Evolutionary conservation across 192 early-diverging fungal species (phyloP).

Genomic region (Funneliformis mosseae): DNA sequence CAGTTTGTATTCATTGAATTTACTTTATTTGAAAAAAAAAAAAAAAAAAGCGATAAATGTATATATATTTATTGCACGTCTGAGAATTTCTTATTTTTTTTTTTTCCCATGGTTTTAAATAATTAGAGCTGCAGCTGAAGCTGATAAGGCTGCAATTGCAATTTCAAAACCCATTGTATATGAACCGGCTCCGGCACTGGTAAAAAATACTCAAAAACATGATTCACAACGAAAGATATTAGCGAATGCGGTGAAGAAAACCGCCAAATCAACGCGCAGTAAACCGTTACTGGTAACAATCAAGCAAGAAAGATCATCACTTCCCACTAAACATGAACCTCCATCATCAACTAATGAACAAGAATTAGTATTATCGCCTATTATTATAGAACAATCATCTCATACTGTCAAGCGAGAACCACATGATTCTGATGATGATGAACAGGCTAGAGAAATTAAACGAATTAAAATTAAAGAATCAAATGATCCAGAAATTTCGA

Average conservation of each 20-base stretch:
- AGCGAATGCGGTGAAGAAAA: not conserved
- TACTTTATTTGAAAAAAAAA: not conserved
- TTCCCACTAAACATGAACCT: too few relatives aligned
- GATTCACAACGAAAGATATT: constrained; percentile 7
- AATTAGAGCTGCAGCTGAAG: constrained; percentile 27
- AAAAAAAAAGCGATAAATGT: too few relatives aligned
- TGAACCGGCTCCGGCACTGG: not conserved
- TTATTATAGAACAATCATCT: too few relatives aligned
- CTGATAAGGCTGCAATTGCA: not conserved
- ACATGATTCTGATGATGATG: not conserved
- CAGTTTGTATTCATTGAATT: constrained; percentile 40
- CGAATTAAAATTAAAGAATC: not conserved
- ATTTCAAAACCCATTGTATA: not conserved
- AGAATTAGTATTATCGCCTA: not conserved
- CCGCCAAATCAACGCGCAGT: not conserved
- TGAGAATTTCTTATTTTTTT: too few relatives aligned
- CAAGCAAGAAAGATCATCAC: not conserved
- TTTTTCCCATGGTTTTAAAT: not conserved
- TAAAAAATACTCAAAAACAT: not conserved
- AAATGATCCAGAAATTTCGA: not conserved
- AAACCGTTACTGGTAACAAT: not conserved
- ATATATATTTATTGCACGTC: too few relatives aligned
- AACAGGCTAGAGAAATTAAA: not conserved
- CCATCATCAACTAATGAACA: not conserved
- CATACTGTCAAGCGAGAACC: not conserved